Evolutionary conservation across 805 yeast genomes (phyloP).

Genomic region (Saccharomyces paradoxus): DNA sequence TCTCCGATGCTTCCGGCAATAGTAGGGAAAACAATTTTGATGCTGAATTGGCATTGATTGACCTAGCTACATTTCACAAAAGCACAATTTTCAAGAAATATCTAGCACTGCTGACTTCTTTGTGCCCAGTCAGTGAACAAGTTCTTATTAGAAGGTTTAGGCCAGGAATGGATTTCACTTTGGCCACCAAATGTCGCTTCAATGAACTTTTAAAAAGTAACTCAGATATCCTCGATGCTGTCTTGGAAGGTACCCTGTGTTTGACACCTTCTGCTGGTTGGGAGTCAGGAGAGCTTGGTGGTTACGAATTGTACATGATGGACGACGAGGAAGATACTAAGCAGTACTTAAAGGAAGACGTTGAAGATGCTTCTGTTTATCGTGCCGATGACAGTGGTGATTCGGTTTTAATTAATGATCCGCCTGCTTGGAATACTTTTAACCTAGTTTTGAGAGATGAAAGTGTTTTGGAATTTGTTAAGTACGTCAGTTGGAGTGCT

Average conservation of each 20-base stretch:
- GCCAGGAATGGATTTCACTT: constrained; percentile 88
- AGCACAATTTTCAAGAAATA: constrained; percentile 62
- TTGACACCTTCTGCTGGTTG: constrained; percentile 77
- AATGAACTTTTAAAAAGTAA: constrained; percentile 33
- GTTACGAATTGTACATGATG: constrained; percentile 88
- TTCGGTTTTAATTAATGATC: constrained; percentile 68
- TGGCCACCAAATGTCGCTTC: constrained; percentile 58
- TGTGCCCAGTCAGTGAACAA: constrained; percentile 57
- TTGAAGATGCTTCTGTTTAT: constrained; percentile 83
- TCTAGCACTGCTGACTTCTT: constrained; percentile 52
- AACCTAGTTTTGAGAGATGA: constrained; percentile 75
- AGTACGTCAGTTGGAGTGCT: constrained; percentile 82
- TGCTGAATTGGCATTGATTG: constrained; percentile 36
- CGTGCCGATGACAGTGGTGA: constrained; percentile 52
- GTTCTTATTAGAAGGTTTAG: constrained; percentile 77
- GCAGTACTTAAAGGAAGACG: constrained; percentile 11
- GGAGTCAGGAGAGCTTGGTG: constrained; percentile 88
- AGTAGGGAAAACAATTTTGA: constrained; percentile 11
- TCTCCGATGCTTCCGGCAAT: constrained; percentile 15
- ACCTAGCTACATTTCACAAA: constrained; percentile 50
- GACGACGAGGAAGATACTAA: constrained; percentile 32
- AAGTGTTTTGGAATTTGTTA: constrained; percentile 81
- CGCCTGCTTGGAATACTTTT: constrained; percentile 78
- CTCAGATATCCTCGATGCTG: constrained; percentile 33
- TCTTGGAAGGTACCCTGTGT: constrained; percentile 72